Evolutionary conservation across 148 eudicot species (phyloP), one percentile per base, ranked within the genome.

Genomic region (Pharnaceum exiguum): DNA sequence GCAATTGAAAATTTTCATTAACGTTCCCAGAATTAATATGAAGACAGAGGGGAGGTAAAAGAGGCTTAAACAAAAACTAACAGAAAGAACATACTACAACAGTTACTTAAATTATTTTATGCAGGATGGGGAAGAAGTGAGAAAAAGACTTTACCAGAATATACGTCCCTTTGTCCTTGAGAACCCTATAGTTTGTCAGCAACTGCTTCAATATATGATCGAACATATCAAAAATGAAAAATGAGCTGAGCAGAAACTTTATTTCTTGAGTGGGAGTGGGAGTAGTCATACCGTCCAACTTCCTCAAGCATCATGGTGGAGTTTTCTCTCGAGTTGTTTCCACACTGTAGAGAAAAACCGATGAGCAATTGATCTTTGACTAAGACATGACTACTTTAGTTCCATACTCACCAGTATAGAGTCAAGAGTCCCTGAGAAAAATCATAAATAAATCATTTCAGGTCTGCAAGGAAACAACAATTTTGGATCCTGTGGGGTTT

Each of bases 171-270:
- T 77, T 74, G 47, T 86, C 88, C 82, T 90, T 84, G 68, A 86
- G 95, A 49, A 86, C 97, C 97, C 97, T 90, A 82, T 74, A 82
- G 88, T 84, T 82, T 83, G 78, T 69, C 86, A 89, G 78, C 73
- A 85, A 79, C 83, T 81, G 86, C 94, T 81, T 89, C 79, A 89
- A 83, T 81, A 79, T 65, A 65, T 69, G 67, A 71, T 60, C 52
- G n/a, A 67, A 77, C 49, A 70, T 47, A 78, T 78, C 70, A 67
- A 86, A 72, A 66, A 59, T 62, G 63, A 77, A 79, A 73, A 58
- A 46, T 29, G 25, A 52, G 48, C 28, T 56, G 19, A 32, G 23
- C 15, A 28, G 18, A 32, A 60, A 56, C 51, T 42, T 12, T 22
- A 15, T 28, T 19, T 24, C 25, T 21, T 36, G 44, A 69, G 23